phyloP scores from a whole-genome alignment of 768 basidiomycete genomes.

The Lactarius sanguifluus region DNA sequence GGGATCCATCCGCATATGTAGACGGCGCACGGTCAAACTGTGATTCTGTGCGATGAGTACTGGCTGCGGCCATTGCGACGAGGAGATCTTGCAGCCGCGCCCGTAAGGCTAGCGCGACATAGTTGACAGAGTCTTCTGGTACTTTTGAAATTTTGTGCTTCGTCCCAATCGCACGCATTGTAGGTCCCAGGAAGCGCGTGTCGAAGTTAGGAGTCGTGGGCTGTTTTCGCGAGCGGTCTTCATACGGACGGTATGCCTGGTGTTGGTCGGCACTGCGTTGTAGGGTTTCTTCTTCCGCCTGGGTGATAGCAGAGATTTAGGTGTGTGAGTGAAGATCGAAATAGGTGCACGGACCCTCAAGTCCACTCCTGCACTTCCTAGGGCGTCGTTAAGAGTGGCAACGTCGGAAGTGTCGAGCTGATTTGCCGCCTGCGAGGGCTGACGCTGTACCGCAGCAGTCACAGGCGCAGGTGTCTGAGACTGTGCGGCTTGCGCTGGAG shows the following conservation, averaged over 20 bases:
- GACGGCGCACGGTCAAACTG: constrained; percentile 67
- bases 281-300: constrained; percentile 86
- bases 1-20: constrained; percentile 61
- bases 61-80: constrained; percentile 63
- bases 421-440: constrained; percentile 13
- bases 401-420: constrained; percentile 65
- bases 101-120: constrained; percentile 77
- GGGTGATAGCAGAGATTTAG: constrained; percentile 11
- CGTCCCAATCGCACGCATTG: constrained; percentile 65
- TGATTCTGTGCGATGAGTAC: constrained; percentile 67
- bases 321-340: not conserved
- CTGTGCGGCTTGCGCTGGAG: constrained; percentile 31
- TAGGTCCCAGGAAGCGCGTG: constrained; percentile 58
- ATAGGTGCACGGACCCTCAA: constrained; percentile 52
- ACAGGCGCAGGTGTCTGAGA: constrained; percentile 30
- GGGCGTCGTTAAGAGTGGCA: constrained; percentile 76
- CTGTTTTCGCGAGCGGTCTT: constrained; percentile 81
- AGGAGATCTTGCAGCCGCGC: constrained; percentile 70
- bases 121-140: constrained; percentile 71
- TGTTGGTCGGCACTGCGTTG: constrained; percentile 65
- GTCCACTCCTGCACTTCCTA: constrained; percentile 86
- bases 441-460: constrained; percentile 17
- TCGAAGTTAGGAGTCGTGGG: constrained; percentile 69
- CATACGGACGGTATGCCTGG: constrained; percentile 61
- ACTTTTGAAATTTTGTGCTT: constrained; percentile 67